phyloP scores from a whole-genome alignment of 2,329 filamentous ascomycete genomes.

The Exophiala calicioides region DNA sequence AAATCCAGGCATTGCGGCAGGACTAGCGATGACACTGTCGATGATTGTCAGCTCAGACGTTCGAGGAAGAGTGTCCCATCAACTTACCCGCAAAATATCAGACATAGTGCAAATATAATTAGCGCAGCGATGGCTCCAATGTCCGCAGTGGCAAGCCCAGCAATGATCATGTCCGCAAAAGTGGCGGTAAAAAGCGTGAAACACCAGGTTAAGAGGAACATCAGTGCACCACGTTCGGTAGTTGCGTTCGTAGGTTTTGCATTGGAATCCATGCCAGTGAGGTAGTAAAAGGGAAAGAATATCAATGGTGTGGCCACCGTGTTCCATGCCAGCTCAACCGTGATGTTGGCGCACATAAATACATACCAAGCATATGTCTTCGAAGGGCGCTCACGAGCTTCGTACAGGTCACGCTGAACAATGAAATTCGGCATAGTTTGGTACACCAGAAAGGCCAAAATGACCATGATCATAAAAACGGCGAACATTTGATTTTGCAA shows the following conservation, averaged over 20 bases:
- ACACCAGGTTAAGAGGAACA: conserved; percentile 63
- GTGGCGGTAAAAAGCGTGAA: no score
- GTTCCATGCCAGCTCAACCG: conserved; percentile 71
- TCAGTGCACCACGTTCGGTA: conserved; percentile 72
- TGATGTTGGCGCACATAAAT: conserved; percentile 69
- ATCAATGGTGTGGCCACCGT: conserved; percentile 63
- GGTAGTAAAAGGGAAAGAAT: conserved; percentile 69
- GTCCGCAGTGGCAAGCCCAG: no score
- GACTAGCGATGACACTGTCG: no score
- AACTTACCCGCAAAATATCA: no score
- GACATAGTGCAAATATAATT: no score
- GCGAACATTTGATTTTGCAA: conserved; percentile 32
- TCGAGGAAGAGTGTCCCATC: no score
- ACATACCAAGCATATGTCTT: conserved; percentile 74
- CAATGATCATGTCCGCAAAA: no score
- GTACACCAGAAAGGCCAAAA: conserved; percentile 32
- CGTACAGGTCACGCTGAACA: conserved; percentile 59
- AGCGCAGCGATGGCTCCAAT: no score
- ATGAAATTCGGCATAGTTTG: conserved; percentile 61
- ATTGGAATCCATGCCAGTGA: conserved; percentile 50
- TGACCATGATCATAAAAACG: conserved; percentile 25
- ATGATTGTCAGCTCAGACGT: no score
- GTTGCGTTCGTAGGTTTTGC: conserved; percentile 61
- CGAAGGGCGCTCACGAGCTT: conserved; percentile 60
- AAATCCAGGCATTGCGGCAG: conserved; percentile 67